Conservation (phyloP, 148 eudicot genomes). For the Pouteria glomerata region DNA sequence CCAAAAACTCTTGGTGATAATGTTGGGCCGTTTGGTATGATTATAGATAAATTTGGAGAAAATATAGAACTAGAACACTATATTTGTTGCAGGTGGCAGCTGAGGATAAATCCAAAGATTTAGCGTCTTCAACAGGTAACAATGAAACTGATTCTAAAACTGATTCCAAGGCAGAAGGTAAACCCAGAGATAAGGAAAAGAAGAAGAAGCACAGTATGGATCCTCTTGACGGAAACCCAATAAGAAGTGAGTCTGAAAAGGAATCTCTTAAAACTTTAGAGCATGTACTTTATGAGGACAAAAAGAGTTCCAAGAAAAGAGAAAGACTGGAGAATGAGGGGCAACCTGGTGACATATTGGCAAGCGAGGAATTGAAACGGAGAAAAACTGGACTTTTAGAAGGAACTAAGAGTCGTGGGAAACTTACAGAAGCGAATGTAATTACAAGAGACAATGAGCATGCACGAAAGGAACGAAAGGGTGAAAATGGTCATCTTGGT, state of each 20-base stretch:
- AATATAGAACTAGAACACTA: too few relatives aligned
- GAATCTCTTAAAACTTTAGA: neutral
- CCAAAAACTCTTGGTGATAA: constrained; percentile 13
- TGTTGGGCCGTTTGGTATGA: constrained; percentile 4
- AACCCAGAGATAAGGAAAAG: constrained; percentile 18
- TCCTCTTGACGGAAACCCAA: neutral
- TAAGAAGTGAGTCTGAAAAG: neutral
- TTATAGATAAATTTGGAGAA: too few relatives aligned
- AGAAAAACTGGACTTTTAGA: constrained; percentile 43
- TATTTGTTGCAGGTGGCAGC: too few relatives aligned
- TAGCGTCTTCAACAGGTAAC: constrained; percentile 11
- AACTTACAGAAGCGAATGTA: constrained; percentile 10
- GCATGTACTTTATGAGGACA: constrained; percentile 20
- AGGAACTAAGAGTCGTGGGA: constrained; percentile 24
- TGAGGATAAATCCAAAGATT: too few relatives aligned
- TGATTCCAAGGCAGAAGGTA: too few relatives aligned
- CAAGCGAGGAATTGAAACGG: constrained; percentile 41
- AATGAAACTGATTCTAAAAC: constrained; percentile 22
- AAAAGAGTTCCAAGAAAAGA: constrained; percentile 65
- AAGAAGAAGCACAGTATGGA: constrained; percentile 11
- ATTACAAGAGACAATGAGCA: neutral
- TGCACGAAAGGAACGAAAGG: constrained; percentile 6
- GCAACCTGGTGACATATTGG: constrained; percentile 18
- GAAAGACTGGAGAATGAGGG: constrained; percentile 40
- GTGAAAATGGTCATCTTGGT: constrained; percentile 15